These are phyloP conservation scores for Geotrichum phurueaensis DNA, from an alignment of 1,139 yeast species.

Conservation along the genomic window DNA sequence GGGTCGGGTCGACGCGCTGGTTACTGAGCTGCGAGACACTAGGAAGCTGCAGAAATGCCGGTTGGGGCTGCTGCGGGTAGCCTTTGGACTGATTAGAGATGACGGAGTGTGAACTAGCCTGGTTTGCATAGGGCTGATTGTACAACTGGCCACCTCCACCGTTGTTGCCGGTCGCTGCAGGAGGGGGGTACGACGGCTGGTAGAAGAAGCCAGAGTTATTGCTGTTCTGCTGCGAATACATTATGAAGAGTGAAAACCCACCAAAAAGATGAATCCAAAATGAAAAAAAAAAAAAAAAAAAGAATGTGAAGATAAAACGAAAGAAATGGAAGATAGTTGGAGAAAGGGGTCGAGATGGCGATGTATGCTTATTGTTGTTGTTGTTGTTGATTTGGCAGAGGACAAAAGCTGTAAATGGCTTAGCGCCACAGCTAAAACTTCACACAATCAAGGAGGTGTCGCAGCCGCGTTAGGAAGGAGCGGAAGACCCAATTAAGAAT, in stretches of 20 bases:
- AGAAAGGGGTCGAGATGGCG: not conserved
- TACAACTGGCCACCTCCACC: not conserved
- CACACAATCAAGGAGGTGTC: not conserved
- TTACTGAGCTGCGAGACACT: conserved; percentile 25
- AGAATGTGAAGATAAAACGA: not conserved
- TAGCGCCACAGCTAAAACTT: not conserved
- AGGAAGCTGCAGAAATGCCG: conserved; percentile 26
- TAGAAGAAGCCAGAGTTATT: conserved; percentile 5
- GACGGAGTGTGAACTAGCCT: conserved; percentile 5
- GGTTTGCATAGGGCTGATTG: conserved; percentile 1
- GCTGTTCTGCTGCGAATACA: conserved; percentile 4
- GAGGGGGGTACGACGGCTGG: conserved; percentile 2
- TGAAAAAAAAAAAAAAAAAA: not conserved
- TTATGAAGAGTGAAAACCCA: not conserved
- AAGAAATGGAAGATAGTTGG: not conserved
- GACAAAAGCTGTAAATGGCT: not conserved
- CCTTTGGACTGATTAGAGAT: not conserved
- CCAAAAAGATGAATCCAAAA: not conserved
- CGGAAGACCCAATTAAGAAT: not conserved
- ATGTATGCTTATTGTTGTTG: not conserved
- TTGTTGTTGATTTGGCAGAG: not conserved
- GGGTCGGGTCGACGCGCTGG: conserved; percentile 20
- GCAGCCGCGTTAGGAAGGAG: not conserved
- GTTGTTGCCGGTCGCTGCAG: conserved; percentile 1
- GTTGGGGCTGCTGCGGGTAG: conserved; percentile 7